Evolutionary conservation across 2,329 filamentous ascomycete species (phyloP), one percentile per base, ranked within the genome.

Genomic region (Pseudogymnoascus sp.): DNA sequence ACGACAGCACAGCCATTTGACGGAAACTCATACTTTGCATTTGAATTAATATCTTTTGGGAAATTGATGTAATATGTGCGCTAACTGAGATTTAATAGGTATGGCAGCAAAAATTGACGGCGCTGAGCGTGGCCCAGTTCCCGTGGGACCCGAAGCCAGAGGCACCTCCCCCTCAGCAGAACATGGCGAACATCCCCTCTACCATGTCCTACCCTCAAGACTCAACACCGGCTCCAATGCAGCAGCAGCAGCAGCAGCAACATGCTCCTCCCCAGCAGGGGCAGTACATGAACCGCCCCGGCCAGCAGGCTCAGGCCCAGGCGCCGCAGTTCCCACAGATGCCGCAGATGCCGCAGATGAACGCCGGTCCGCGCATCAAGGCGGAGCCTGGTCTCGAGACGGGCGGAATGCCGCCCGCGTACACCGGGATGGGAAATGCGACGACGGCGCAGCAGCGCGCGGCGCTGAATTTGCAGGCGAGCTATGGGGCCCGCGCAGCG

Each of bases 141-240:
- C 93, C 94, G 10, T 99, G 94, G 94, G 94, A 99, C 73, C 93
- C 94, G 45, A 87, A 89, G 72, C 88, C 89, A 59, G 87, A 89
- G 61, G 82, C 84, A 73, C 66, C 77, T 68, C 69, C 79, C 70
- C 71, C 23, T 31, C 49, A 55, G 80, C 65, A 61, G 69, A 70
- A 38, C 68, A 70, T 35, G 49, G 70, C 72, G 12, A 72, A 69
- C 6, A 66, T 73, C 11, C 70, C 72, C 26, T 72, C 71, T 37
- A 73, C 67, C 49, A 38, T 59, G 55, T 21, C 55, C 12, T 73
- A 73, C 33, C 69, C 70, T 55, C 63, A 65, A 38, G 69, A 67
- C 58, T 61, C 64, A 31, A 65, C 66, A n/a, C 65, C 69, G 12
- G 67, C 68, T 16, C 61, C 67, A 37, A 59, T 61, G 10, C 69